phyloP scores from a whole-genome alignment of 1,139 yeast species.

The Magnusiomyces clavatus region DNA sequence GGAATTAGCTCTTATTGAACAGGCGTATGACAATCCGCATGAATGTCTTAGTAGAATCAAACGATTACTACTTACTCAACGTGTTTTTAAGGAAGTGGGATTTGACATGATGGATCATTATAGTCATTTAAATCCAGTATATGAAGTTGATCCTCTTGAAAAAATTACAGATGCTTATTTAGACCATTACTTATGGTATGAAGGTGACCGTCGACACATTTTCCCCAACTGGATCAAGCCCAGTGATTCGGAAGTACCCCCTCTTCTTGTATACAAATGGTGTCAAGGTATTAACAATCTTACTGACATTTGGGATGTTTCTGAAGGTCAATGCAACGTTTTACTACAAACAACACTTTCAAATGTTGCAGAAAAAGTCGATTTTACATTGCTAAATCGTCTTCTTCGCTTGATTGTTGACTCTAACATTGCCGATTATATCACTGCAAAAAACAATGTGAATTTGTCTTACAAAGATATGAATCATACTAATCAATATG shows the following conservation, averaged over 20 bases:
- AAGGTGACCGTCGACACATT: slow-evolving; percentile 76
- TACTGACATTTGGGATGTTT: slow-evolving; percentile 67
- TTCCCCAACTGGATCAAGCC: slow-evolving; percentile 98
- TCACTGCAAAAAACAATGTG: slow-evolving; percentile 85
- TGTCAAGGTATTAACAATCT: slow-evolving; percentile 87
- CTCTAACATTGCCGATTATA: slow-evolving; percentile 88
- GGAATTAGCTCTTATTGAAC: slow-evolving; percentile 87
- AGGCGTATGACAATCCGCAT: slow-evolving; percentile 95
- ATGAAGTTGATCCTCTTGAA: slow-evolving; percentile 82
- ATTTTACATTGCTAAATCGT: slow-evolving; percentile 77
- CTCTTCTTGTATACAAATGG: slow-evolving; percentile 87
- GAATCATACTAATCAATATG: slow-evolving; percentile 87
- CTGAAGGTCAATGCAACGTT: slow-evolving; percentile 73
- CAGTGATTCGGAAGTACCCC: slow-evolving; percentile 89
- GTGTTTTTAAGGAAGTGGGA: slow-evolving; percentile 86
- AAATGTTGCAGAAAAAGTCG: slow-evolving; percentile 76
- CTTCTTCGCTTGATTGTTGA: slow-evolving; percentile 75
- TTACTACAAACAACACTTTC: slow-evolving; percentile 67
- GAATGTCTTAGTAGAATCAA: slow-evolving; percentile 83
- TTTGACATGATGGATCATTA: slow-evolving; percentile 91
- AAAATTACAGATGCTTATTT: slow-evolving; percentile 94
- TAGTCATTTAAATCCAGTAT: slow-evolving; percentile 77
- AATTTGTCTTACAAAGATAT: slow-evolving; percentile 83
- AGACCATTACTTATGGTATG: slow-evolving; percentile 95
- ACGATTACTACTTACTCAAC: slow-evolving; percentile 72